phyloP scores from a whole-genome alignment of 352 stramenopile genomes.

The Globisporangium canariense region DNA sequence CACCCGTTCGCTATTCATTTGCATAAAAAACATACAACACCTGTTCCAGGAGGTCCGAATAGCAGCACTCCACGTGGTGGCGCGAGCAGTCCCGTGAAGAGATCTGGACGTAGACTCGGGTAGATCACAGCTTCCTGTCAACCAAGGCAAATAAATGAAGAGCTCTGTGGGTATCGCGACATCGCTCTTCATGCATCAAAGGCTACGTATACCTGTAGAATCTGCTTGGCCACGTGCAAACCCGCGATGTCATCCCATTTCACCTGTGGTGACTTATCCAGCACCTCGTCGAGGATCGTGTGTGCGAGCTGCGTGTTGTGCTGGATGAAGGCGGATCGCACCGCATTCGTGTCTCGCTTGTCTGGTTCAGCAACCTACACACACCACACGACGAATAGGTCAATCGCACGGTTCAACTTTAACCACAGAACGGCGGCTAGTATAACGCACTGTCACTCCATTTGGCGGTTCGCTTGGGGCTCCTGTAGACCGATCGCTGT shows the following conservation, averaged over 20 bases:
- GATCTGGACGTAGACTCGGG: slow-evolving; percentile 74
- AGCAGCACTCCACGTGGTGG: slow-evolving; percentile 71
- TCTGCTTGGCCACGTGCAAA: slow-evolving; percentile 82
- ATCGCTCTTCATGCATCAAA: not conserved
- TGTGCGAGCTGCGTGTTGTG: slow-evolving; percentile 62
- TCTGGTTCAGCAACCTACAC: not conserved
- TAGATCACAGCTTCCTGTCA: slow-evolving; percentile 79
- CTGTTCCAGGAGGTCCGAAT: slow-evolving; percentile 80
- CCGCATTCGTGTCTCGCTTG: not conserved
- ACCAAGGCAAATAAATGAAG: not conserved
- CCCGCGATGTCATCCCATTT: slow-evolving; percentile 83
- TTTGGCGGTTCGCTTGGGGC: not conserved
- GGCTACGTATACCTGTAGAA: slow-evolving; percentile 59
- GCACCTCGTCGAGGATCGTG: slow-evolving; percentile 80
- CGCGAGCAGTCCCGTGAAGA: slow-evolving; percentile 76
- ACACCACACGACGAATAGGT: not conserved
- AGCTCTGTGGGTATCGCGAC: not conserved
- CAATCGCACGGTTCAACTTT: not conserved
- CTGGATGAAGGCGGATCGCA: slow-evolving; percentile 40
- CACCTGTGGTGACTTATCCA: slow-evolving; percentile 76
- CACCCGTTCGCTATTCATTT: too few species aligned
- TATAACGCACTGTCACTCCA: not conserved
- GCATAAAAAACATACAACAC: slow-evolving; percentile 17
- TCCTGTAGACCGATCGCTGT: too few species aligned
- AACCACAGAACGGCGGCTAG: not conserved